These are phyloP conservation scores for Fusarium sp. DNA, from an alignment of 2,329 filamentous ascomycete genomes.

Conservation along the genomic window DNA sequence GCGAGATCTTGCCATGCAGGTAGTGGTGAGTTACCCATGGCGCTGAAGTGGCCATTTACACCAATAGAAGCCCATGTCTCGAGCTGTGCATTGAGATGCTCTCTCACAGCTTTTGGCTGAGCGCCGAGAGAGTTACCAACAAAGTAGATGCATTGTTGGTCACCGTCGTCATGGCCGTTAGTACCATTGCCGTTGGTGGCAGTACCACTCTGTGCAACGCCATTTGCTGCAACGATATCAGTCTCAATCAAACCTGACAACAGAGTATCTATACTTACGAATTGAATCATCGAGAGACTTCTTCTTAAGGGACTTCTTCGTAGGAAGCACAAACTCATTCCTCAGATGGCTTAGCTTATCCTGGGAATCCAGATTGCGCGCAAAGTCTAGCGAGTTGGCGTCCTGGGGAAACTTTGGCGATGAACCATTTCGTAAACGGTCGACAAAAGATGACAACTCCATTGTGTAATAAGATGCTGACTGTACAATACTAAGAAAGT, in stretches of 20 bases:
- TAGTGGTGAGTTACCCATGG: slow-evolving; percentile 75
- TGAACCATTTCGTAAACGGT: slow-evolving; percentile 57
- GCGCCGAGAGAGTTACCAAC: slow-evolving; percentile 91
- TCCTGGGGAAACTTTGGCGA: slow-evolving; percentile 61
- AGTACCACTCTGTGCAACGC: slow-evolving; percentile 26
- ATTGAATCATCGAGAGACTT: slow-evolving; percentile 64
- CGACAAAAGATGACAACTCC: slow-evolving; percentile 56
- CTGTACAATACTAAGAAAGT: not conserved
- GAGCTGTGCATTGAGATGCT: slow-evolving; percentile 78
- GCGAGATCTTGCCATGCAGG: slow-evolving; percentile 83
- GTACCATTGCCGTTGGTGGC: slow-evolving; percentile 12
- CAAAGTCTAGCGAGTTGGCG: slow-evolving; percentile 62
- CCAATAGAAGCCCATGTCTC: slow-evolving; percentile 87
- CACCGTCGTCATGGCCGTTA: slow-evolving; percentile 47
- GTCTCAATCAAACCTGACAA: rapidly evolving
- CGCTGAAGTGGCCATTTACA: slow-evolving; percentile 84
- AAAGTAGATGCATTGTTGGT: slow-evolving; percentile 73
- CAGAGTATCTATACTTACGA: slow-evolving; percentile 49
- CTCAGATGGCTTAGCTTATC: slow-evolving; percentile 73
- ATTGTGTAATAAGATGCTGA: slow-evolving; percentile 45
- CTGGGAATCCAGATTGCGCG: slow-evolving; percentile 66
- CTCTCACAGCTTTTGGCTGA: slow-evolving; percentile 76
- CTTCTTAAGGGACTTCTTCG: slow-evolving; percentile 76
- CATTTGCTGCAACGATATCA: slow-evolving; percentile 6
- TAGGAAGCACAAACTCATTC: slow-evolving; percentile 81